Evolutionary conservation across 306 rosid genomes (phyloP).

Genomic region (Cyamopsis tetragonoloba): DNA sequence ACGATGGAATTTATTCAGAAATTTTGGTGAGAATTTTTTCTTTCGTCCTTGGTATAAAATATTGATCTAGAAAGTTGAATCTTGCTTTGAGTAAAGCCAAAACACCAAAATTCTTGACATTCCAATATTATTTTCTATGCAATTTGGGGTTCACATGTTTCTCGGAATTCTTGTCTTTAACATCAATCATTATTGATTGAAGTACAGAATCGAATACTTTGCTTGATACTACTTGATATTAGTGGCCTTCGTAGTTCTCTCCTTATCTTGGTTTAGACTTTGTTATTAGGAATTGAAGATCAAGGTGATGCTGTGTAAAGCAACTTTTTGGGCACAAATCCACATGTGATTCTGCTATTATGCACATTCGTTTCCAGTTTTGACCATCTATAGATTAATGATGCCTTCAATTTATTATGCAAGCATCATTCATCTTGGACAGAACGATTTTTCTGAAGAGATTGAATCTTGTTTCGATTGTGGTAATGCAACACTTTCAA

Average conservation of each 20-base stretch:
- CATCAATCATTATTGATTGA: constrained; percentile 1
- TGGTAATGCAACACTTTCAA: background rate
- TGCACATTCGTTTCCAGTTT: background rate
- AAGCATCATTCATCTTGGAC: constrained; percentile 10
- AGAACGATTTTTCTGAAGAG: background rate
- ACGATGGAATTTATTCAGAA: constrained; percentile 26
- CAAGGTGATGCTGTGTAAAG: background rate
- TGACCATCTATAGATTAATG: background rate
- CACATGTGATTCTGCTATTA: background rate
- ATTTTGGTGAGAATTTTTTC: constrained; percentile 33
- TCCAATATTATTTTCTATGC: background rate
- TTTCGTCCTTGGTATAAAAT: constrained; percentile 27
- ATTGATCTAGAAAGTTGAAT: constrained; percentile 28
- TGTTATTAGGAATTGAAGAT: constrained; percentile 4
- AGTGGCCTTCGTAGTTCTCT: background rate
- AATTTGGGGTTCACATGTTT: constrained; percentile 17
- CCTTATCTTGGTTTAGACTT: constrained; percentile 2
- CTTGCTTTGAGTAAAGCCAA: constrained; percentile 32
- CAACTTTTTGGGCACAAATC: background rate
- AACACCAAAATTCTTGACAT: constrained; percentile 10
- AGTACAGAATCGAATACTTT: background rate
- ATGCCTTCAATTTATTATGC: background rate
- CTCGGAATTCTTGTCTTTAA: background rate
- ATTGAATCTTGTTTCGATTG: background rate
- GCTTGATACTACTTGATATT: background rate